A percentile compares a stretch with the other conserved stretches of the same genome.
phyloP scores from a whole-genome alignment of 2,329 filamentous ascomycete species.

The Aspergillaceae sp. region DNA sequence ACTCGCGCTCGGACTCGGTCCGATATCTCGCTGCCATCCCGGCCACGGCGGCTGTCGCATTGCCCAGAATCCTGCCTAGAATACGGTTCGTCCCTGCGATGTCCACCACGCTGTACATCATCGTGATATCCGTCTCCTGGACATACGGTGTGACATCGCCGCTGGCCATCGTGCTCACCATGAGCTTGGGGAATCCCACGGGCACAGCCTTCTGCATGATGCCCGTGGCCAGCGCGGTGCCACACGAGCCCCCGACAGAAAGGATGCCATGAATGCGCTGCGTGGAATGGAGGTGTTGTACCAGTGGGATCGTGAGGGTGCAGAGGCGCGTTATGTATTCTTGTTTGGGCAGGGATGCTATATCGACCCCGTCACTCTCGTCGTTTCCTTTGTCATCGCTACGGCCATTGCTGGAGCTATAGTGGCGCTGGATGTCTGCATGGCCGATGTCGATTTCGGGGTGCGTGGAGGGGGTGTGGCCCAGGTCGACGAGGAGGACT shows the following conservation, averaged over 20 bases:
- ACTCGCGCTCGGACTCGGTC: background rate
- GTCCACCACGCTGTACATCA: slow-evolving; percentile 66
- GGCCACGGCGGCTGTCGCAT: slow-evolving; percentile 54
- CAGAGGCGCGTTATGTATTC: slow-evolving; percentile 53
- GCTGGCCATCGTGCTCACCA: slow-evolving; percentile 61
- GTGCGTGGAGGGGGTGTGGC: slow-evolving; percentile 37
- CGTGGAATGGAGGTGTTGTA: slow-evolving; percentile 1
- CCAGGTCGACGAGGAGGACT: slow-evolving; percentile 50
- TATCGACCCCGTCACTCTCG: slow-evolving; percentile 16
- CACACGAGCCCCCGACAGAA: slow-evolving; percentile 55
- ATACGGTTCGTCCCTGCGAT: slow-evolving; percentile 58
- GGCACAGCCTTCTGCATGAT: slow-evolving; percentile 55
- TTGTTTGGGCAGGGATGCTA: slow-evolving; percentile 40
- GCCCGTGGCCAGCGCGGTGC: slow-evolving; percentile 52
- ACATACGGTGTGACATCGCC: slow-evolving; percentile 58
- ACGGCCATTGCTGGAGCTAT: too few species aligned
- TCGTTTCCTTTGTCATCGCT: slow-evolving; percentile 12
- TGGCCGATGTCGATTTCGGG: slow-evolving; percentile 43
- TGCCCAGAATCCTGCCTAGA: slow-evolving; percentile 49
- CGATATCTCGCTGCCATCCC: slow-evolving; percentile 48
- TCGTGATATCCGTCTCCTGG: slow-evolving; percentile 58
- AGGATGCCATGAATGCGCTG: slow-evolving; percentile 34
- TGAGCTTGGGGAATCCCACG: slow-evolving; percentile 60
- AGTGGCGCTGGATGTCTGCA: slow-evolving; percentile 31
- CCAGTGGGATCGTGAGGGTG: slow-evolving; percentile 32